These are phyloP conservation scores for Mastigamoeba balamuthi DNA, from an alignment of 78 protist genomes.

Conservation along the genomic window DNA sequence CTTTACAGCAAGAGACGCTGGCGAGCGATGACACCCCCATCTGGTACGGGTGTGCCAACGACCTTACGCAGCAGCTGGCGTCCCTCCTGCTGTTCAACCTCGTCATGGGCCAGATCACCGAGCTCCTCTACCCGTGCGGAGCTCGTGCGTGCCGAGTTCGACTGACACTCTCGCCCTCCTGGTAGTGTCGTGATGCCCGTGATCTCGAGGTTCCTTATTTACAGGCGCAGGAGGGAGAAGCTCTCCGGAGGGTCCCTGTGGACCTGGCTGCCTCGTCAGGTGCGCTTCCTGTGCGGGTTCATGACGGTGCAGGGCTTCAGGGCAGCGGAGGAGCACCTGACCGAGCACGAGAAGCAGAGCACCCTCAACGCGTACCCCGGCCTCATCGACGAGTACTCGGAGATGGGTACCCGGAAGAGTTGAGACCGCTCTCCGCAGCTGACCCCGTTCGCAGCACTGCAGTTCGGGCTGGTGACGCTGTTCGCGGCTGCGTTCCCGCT, in stretches of 20 bases:
- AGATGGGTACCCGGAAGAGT: neutral
- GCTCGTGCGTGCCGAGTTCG: no score
- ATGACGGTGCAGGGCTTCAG: no score
- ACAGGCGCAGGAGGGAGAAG: no score
- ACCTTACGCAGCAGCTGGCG: constrained; percentile 10
- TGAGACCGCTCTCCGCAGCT: neutral
- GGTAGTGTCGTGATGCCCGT: no score
- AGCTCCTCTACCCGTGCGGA: neutral
- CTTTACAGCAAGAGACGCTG: neutral
- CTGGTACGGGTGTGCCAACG: neutral
- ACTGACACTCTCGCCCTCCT: no score
- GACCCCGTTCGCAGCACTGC: neutral
- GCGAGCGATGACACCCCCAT: neutral
- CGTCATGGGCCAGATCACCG: neutral
- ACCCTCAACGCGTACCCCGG: neutral
- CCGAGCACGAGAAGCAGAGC: neutral
- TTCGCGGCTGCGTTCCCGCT: constrained; percentile 45
- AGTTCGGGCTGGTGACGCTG: constrained; percentile 29
- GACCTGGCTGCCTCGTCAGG: no score
- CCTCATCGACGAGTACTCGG: constrained; percentile 1
- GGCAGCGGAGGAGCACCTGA: no score
- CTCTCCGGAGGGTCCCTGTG: no score
- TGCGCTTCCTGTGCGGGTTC: no score
- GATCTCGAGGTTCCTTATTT: no score
- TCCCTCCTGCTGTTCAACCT: neutral